Base-by-base conservation (phyloP, 1,284 basidiomycete genomes). In the Takashimella koratensis region DNA sequence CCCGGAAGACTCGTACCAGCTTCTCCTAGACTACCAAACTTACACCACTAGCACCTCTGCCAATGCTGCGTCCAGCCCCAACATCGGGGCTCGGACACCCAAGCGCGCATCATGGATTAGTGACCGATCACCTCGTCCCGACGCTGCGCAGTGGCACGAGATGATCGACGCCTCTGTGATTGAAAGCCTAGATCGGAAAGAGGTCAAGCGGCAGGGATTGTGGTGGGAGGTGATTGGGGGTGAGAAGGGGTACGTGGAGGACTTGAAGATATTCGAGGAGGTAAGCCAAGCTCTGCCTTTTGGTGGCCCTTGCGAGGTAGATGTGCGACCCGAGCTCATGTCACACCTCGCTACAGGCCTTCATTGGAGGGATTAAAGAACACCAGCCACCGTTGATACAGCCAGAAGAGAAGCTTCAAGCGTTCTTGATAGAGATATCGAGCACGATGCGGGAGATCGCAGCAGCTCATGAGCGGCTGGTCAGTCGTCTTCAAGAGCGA, bases 211-310 rank as follows among this genome's bases (percentile, higher is more conserved):
- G 44, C 89, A 92, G 69, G 88, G 85, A 12, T 81, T 87, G 5
- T 79, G 90, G 27, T 92, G 90, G 67, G 89, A 91, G 66, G 72
- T 90, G 44, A 84, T 90, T 74, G 87, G 87, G 73, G 83, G 86
- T 1, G 89, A 92, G 74, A 80, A 82, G 60, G 86, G 88, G 59
- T 91, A 90, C 70, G 87, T 90, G 10, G 63, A 78, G 27, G 89
- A 90, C 74, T 72, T 91, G 57, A 79, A 83, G 63, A 78, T 84
- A 5, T 78, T 90, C 23, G 76, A 81, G 64, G 81, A 87, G 66
- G 88, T 86, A 60, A 54, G 67, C 51, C 1, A 16, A 45, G 74
- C 65, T 58, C 43, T 43, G 22, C 36, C 30, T 3, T 22, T 20
- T n/a, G 26, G 3, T n/a, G 2, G n/a, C 21, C 19, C 8, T 26